Conservation (phyloP, 2,329 filamentous ascomycete species). For the Ophiostoma triangulosporum region DNA sequence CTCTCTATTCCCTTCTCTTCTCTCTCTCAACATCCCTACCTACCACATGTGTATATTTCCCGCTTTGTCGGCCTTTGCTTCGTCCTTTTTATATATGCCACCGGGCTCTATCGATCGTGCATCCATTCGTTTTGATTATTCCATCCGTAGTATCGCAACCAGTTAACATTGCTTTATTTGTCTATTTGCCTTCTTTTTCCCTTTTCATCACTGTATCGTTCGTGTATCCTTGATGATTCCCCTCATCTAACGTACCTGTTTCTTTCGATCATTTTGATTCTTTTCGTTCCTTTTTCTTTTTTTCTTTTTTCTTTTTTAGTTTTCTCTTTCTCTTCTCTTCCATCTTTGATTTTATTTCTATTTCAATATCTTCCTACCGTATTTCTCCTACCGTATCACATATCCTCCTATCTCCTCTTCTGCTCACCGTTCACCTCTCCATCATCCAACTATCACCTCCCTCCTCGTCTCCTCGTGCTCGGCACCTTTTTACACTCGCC, state of each 20-base stretch:
- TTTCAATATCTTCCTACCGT: neutral
- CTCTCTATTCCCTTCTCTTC: neutral
- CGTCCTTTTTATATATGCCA: neutral
- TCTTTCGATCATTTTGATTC: neutral
- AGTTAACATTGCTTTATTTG: too few species aligned
- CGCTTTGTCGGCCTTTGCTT: neutral
- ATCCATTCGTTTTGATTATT: neutral
- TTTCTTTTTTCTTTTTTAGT: neutral
- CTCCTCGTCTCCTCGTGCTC: too few species aligned
- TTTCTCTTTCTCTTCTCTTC: neutral
- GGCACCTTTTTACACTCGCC: slow-evolving; percentile 5
- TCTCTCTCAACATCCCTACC: neutral
- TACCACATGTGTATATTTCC: neutral
- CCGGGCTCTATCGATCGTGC: neutral
- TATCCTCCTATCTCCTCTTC: neutral
- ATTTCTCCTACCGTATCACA: neutral
- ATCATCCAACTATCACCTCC: too few species aligned
- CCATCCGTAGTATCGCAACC: too few species aligned
- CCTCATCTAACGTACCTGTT: neutral
- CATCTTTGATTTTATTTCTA: too few species aligned
- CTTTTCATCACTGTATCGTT: neutral
- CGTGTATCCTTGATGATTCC: too few species aligned
- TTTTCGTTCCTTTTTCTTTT: neutral
- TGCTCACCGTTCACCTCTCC: neutral
- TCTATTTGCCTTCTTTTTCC: neutral